A percentile compares a stretch with the other conserved stretches of the same genome.
Evolutionary conservation across 495 filamentous ascomycete genomes (phyloP).

Genomic region (Aspergillus sclerotiicarbonarius): DNA sequence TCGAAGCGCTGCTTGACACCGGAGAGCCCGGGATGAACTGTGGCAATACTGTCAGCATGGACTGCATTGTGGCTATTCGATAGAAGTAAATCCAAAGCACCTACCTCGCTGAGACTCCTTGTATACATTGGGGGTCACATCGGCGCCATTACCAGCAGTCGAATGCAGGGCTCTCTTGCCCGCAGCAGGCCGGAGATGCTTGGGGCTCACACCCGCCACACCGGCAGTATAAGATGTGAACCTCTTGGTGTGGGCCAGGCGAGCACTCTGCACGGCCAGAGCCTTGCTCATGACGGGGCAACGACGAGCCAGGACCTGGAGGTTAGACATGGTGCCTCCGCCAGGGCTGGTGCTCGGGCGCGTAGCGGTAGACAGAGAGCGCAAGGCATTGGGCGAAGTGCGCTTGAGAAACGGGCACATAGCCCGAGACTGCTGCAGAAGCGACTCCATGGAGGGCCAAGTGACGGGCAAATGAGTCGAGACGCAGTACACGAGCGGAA

Average conservation of each 20-base stretch:
- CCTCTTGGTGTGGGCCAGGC: constrained; percentile 45
- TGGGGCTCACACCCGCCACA: constrained; percentile 35
- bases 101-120: constrained; percentile 55
- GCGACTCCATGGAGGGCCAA: constrained; percentile 70
- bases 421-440: constrained; percentile 87
- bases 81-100: neutral
- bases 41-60: constrained; percentile 12
- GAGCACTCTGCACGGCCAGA: constrained; percentile 80
- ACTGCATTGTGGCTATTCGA: neutral
- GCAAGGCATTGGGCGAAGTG: constrained; percentile 83
- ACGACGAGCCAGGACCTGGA: constrained; percentile 89
- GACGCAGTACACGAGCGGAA: neutral
- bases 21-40: constrained; percentile 26
- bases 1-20: constrained; percentile 7
- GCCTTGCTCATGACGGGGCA: constrained; percentile 99
- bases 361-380: constrained; percentile 81
- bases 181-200: constrained; percentile 31
- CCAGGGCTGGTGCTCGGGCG: constrained; percentile 66
- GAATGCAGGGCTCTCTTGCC: constrained; percentile 78
- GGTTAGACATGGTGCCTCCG: constrained; percentile 92
- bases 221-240: constrained; percentile 44
- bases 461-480: constrained; percentile 13
- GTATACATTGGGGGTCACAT: constrained; percentile 63
- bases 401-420: constrained; percentile 98
- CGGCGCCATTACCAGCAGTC: constrained; percentile 67